Percentiles rank a stretch among this genome's conserved stretches.
Conservation (phyloP, 208 protist genomes). For the Acanthamoeba lugdunensis region DNA sequence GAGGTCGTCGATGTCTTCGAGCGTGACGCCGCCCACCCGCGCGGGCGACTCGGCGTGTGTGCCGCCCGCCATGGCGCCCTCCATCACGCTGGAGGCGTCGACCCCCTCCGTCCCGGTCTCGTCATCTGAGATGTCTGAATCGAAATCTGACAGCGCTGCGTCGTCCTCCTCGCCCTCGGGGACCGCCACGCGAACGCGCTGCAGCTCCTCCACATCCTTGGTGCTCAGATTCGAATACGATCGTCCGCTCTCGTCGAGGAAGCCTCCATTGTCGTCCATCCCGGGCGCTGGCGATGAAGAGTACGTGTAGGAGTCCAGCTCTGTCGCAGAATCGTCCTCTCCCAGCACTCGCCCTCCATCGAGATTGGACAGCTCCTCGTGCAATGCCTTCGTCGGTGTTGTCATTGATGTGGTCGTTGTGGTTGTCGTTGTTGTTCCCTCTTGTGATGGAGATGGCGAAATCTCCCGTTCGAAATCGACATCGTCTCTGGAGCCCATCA, state of each 20-base stretch:
- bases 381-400: not conserved
- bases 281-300: not conserved
- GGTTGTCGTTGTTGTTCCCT: not conserved
- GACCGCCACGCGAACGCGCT: conserved; percentile 27
- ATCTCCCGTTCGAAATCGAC: not conserved
- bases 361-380: conserved; percentile 16
- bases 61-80: not conserved
- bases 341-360: not conserved
- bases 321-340: not conserved
- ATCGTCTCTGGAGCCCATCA: not conserved
- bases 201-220: conserved; percentile 20
- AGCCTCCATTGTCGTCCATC: not conserved
- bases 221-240: not conserved
- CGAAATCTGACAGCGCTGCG: conserved; percentile 1
- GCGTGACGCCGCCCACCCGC: conserved; percentile 35
- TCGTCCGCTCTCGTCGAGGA: not conserved
- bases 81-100: not conserved
- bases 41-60: not conserved
- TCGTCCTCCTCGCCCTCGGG: not conserved
- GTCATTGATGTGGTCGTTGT: not conserved
- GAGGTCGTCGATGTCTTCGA: not conserved
- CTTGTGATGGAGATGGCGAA: not conserved
- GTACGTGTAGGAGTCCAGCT: not conserved
- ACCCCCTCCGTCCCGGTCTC: not conserved
- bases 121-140: conserved; percentile 28